phyloP scores from a whole-genome alignment of 1,139 yeast species.

The Nakaseomyces nivariensis region DNA sequence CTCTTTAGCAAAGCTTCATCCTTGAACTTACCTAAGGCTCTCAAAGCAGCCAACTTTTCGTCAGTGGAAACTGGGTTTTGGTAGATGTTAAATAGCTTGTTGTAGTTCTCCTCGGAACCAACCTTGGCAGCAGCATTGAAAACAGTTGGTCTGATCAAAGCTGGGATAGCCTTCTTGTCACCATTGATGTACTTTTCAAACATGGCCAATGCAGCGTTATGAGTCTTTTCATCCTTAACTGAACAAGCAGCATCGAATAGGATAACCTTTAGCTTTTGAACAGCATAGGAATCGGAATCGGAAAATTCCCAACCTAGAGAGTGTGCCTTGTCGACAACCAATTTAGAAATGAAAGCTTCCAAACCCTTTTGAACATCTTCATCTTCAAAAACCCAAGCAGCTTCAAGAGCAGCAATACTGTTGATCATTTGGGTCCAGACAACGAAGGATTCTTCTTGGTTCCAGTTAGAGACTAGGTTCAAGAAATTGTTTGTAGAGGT shows the following conservation, averaged over 20 bases:
- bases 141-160: conserved; percentile 67
- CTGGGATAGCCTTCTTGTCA: conserved; percentile 59
- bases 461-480: conserved; percentile 58
- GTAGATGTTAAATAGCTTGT: conserved; percentile 55
- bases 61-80: conserved; percentile 56
- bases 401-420: conserved; percentile 45
- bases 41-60: conserved; percentile 68
- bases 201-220: conserved; percentile 43
- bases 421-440: conserved; percentile 69
- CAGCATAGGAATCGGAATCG: conserved; percentile 54
- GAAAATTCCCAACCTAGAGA: conserved; percentile 63
- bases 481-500: conserved; percentile 58
- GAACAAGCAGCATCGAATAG: conserved; percentile 62
- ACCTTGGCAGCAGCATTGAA: conserved; percentile 57
- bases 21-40: conserved; percentile 63
- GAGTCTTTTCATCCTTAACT: conserved; percentile 47
- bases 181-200: conserved; percentile 57
- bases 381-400: conserved; percentile 66
- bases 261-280: conserved; percentile 64
- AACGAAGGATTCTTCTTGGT: conserved; percentile 54
- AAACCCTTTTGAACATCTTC: conserved; percentile 46
- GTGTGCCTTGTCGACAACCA: conserved; percentile 50
- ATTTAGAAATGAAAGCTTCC: conserved; percentile 46
- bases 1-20: conserved; percentile 48
- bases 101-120: conserved; percentile 57